These are phyloP conservation scores for Chaetomium globosum DNA, from an alignment of 2,329 filamentous ascomycete genomes.

Conservation along the genomic window DNA sequence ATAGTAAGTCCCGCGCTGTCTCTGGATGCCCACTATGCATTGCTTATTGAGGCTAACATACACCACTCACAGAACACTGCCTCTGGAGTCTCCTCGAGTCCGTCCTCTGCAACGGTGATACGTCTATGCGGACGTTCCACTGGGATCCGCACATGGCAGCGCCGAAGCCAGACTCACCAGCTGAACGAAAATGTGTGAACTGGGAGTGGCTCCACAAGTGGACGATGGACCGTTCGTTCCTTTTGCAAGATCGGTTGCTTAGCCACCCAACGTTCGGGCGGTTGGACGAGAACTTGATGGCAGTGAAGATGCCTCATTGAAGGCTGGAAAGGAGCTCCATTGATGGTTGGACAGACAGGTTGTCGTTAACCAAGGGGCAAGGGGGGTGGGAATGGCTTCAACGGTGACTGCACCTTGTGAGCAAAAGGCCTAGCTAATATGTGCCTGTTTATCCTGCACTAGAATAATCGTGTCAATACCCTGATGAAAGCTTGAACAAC, in stretches of 20 bases:
- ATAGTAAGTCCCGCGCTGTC: slow-evolving; percentile 10
- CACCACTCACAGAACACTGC: slow-evolving; percentile 13
- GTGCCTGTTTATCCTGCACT: too few species aligned
- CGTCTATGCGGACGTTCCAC: slow-evolving; percentile 24
- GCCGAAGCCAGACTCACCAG: slow-evolving; percentile 20
- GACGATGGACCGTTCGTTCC: slow-evolving; percentile 19
- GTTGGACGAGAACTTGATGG: slow-evolving; percentile 17
- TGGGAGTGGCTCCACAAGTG: slow-evolving; percentile 26
- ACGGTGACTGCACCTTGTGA: too few species aligned
- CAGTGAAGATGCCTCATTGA: not conserved
- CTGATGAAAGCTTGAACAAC: not conserved
- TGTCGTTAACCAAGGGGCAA: too few species aligned
- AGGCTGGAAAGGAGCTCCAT: not conserved
- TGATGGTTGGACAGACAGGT: not conserved
- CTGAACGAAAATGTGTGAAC: slow-evolving; percentile 22
- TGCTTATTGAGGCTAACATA: not conserved
- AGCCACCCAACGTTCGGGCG: slow-evolving; percentile 20
- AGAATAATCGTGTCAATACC: not conserved
- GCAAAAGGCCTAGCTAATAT: too few species aligned
- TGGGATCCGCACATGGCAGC: slow-evolving; percentile 21
- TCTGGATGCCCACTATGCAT: not conserved
- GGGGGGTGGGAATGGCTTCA: too few species aligned
- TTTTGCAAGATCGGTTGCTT: slow-evolving; percentile 17
- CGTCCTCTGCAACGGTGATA: slow-evolving; percentile 24
- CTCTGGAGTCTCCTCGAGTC: slow-evolving; percentile 25